phyloP scores from a whole-genome alignment of 192 early-diverging fungal species.

The Coemansia sp. region DNA sequence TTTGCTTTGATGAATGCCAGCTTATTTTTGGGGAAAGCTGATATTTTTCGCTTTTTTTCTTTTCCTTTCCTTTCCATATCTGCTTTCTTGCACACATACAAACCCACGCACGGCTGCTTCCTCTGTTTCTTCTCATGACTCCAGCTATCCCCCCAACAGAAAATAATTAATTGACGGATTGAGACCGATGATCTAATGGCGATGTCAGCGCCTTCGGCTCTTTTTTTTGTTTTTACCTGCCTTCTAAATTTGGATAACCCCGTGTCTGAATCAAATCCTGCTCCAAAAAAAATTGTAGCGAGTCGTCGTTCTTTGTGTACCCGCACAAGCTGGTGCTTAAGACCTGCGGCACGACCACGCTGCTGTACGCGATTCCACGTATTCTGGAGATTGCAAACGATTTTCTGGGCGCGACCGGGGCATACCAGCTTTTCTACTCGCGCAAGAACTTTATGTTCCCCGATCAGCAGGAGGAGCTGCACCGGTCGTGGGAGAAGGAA shows the following conservation, averaged over 20 bases:
- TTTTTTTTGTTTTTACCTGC: conserved; percentile 1
- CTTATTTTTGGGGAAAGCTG: no score
- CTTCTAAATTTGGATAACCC: no score
- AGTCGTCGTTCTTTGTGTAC: conserved; percentile 98
- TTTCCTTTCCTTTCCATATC: background rate
- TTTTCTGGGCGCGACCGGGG: conserved; percentile 56
- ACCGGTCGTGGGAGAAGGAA: conserved; percentile 91
- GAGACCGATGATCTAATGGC: conserved; percentile 6
- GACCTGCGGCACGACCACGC: conserved; percentile 96
- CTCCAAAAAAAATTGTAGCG: conserved; percentile 47
- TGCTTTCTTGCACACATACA: no score
- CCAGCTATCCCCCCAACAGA: conserved; percentile 2
- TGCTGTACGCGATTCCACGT: conserved; percentile 82
- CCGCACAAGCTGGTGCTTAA: conserved; percentile 94
- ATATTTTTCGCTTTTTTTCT: background rate
- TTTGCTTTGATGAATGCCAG: no score
- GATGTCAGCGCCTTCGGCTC: background rate
- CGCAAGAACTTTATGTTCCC: conserved; percentile 98
- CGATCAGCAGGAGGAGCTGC: conserved; percentile 81
- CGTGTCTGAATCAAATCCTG: conserved; percentile 14
- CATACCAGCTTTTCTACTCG: conserved; percentile 88
- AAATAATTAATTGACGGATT: background rate
- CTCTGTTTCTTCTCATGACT: no score
- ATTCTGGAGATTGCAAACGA: conserved; percentile 80
- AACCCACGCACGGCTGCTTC: no score